Evolutionary conservation across 345 rosid genomes (phyloP).

Genomic region (Bruguiera sexangula): DNA sequence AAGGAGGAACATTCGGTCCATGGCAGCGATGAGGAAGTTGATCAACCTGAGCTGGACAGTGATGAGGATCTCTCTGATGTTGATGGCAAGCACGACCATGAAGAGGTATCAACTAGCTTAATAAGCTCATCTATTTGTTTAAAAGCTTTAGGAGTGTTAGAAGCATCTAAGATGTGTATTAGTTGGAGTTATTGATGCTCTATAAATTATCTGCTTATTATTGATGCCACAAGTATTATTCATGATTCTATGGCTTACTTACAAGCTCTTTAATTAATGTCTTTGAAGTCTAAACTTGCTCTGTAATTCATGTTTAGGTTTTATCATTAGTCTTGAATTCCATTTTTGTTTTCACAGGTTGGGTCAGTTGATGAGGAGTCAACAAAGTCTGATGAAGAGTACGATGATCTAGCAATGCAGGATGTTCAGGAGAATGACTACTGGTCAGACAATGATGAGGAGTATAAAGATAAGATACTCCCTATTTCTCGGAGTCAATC

Average conservation of each 20-base stretch:
- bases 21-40: conserved; percentile 96
- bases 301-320: neutral
- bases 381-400: conserved; percentile 92
- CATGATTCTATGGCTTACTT: too few relatives aligned
- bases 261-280: too few relatives aligned
- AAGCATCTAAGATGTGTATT: too few relatives aligned
- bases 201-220: too few relatives aligned
- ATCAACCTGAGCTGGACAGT: conserved; percentile 71
- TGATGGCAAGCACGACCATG: conserved; percentile 51
- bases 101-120: conserved; percentile 49
- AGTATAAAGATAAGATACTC: conserved; percentile 28
- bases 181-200: too few relatives aligned
- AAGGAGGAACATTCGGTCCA: conserved; percentile 90
- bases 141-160: neutral
- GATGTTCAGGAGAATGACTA: conserved; percentile 59
- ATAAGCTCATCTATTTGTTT: neutral
- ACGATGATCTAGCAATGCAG: conserved; percentile 90
- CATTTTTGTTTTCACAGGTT: conserved; percentile 35
- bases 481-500: conserved; percentile 12
- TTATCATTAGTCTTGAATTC: neutral
- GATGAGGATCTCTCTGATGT: conserved; percentile 86
- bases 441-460: conserved; percentile 55
- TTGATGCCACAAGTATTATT: too few relatives aligned
- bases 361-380: conserved; percentile 98
- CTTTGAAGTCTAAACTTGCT: neutral